Percentiles rank a stretch among this genome's conserved stretches.
phyloP scores from a whole-genome alignment of 768 basidiomycete species.

The Naganishia vaughanmartiniae region DNA sequence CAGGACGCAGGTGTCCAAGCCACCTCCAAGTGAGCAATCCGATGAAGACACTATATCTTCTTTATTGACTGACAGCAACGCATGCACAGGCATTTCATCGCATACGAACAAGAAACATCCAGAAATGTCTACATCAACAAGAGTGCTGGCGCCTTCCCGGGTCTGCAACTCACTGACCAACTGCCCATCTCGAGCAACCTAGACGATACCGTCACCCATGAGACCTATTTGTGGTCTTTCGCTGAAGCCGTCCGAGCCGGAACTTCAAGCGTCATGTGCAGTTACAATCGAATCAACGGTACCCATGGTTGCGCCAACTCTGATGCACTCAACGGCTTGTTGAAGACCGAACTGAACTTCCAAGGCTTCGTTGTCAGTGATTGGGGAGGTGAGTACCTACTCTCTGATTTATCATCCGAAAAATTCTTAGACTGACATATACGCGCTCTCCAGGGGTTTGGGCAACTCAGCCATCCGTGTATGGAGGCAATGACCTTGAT shows the following conservation, averaged over 20 bases:
- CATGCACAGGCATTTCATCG: constrained; percentile 30
- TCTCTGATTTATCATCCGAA: neutral
- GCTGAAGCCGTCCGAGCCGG: constrained; percentile 52
- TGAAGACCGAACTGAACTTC: constrained; percentile 51
- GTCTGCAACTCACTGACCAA: constrained; percentile 25
- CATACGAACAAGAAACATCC: constrained; percentile 32
- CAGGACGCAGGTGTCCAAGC: constrained; percentile 37
- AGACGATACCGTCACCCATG: constrained; percentile 50
- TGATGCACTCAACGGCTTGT: constrained; percentile 43
- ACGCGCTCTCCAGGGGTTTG: constrained; percentile 14
- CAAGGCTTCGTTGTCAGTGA: constrained; percentile 39
- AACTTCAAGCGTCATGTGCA: constrained; percentile 47
- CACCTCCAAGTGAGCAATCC: constrained; percentile 45
- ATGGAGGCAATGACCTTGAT: constrained; percentile 47
- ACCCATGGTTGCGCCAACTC: constrained; percentile 50
- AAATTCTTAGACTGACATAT: neutral
- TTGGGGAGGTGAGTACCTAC: constrained; percentile 24
- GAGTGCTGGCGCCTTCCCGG: constrained; percentile 40
- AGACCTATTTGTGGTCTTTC: constrained; percentile 52
- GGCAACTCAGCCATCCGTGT: constrained; percentile 8
- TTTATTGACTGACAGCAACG: constrained; percentile 22
- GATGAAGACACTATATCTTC: constrained; percentile 37
- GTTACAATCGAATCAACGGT: constrained; percentile 45
- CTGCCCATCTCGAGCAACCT: constrained; percentile 34
- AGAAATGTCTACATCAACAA: constrained; percentile 17